Evolutionary conservation across 192 early-diverging fungal species (phyloP).

Genomic region (Mortierella antarctica): DNA sequence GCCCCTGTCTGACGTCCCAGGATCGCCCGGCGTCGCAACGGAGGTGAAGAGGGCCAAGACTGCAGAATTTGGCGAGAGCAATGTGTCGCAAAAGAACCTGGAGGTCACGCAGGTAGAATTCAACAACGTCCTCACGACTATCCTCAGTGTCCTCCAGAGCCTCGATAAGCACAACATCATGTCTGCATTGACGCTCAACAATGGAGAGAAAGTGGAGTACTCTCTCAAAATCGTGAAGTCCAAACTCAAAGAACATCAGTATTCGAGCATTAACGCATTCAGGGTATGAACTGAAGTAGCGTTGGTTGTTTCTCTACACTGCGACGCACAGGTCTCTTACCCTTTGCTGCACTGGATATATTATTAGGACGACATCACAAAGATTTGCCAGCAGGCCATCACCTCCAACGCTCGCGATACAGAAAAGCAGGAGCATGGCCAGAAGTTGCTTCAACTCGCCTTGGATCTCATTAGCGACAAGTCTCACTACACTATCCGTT

Average conservation of each 20-base stretch:
- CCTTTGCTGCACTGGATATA: background rate
- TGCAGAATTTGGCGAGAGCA: conserved; percentile 17
- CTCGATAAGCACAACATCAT: conserved; percentile 28
- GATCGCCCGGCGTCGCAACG: conserved; percentile 14
- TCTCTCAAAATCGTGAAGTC: conserved; percentile 11
- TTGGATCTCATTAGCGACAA: conserved; percentile 36
- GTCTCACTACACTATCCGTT: conserved; percentile 46
- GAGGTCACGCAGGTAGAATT: conserved; percentile 43
- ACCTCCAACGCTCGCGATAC: background rate
- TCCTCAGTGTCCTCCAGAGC: conserved; percentile 25
- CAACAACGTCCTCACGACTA: conserved; percentile 25
- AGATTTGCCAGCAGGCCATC: conserved; percentile 25
- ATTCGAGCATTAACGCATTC: conserved; percentile 25
- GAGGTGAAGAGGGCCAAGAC: conserved; percentile 44
- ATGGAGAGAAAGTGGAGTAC: conserved; percentile 21
- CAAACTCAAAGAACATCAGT: conserved; percentile 31
- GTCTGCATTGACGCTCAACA: background rate
- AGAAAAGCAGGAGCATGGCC: conserved; percentile 22
- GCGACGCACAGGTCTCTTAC: background rate
- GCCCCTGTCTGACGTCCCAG: conserved; percentile 23
- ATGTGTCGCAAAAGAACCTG: conserved; percentile 12
- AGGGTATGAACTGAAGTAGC: conserved; percentile 13
- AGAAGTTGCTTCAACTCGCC: conserved; percentile 31
- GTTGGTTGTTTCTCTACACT: background rate
- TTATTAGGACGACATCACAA: conserved; percentile 32